Evolutionary conservation across 306 rosid genomes (phyloP).

Genomic region (Abrus precatorius): DNA sequence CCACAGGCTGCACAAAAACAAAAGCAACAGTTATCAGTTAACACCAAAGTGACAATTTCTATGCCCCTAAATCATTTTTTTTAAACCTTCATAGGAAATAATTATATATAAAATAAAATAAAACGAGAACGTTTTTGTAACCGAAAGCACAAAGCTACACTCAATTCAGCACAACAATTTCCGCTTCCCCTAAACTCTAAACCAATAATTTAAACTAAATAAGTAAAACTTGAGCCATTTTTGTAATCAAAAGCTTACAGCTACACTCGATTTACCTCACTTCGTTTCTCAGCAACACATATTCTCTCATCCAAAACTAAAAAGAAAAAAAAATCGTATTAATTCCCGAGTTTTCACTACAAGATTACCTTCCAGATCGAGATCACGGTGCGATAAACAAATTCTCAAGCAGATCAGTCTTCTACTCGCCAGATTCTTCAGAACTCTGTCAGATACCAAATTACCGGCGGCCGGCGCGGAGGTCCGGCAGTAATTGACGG

Average conservation of each 20-base stretch:
- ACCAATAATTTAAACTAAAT: neutral
- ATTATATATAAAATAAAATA: neutral
- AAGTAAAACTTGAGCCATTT: neutral
- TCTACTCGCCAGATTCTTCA: slow-evolving; percentile 33
- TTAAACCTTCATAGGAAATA: neutral
- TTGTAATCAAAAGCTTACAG: slow-evolving; percentile 21
- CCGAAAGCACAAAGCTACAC: slow-evolving; percentile 27
- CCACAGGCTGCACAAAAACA: slow-evolving; percentile 43
- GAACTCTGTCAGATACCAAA: slow-evolving; percentile 28
- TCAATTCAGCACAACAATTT: neutral
- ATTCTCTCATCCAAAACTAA: neutral
- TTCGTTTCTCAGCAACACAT: slow-evolving; percentile 1
- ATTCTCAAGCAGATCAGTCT: slow-evolving; percentile 44
- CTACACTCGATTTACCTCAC: neutral
- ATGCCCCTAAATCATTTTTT: neutral
- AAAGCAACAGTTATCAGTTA: slow-evolving; percentile 31
- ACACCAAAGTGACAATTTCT: neutral
- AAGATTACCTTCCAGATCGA: slow-evolving; percentile 43
- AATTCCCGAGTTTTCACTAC: slow-evolving; percentile 9
- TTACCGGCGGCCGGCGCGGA: slow-evolving; percentile 61
- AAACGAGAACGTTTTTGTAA: slow-evolving; percentile 7
- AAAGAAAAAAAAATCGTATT: neutral
- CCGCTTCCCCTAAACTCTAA: neutral
- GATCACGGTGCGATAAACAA: slow-evolving; percentile 24
- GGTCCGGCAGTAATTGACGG: slow-evolving; percentile 27